Conservation (phyloP, 257 asterid species). For the Nicotiana otophora region DNA sequence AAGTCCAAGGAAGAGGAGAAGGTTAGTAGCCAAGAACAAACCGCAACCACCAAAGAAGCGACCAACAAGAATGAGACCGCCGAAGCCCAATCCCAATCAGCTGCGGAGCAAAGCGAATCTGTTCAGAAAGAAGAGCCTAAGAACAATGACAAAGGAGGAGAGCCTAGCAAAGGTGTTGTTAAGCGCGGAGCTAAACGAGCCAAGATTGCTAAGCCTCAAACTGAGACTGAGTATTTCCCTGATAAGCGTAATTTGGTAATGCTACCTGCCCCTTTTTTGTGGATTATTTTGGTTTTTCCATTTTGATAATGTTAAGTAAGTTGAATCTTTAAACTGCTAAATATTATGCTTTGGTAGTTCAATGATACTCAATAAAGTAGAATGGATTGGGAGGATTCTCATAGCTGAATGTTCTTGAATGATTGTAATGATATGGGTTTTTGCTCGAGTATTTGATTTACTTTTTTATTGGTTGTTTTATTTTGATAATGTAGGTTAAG, state of each 20-base stretch:
- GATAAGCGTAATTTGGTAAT: conserved; percentile 74
- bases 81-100: conserved; percentile 14
- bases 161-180: conserved; percentile 30
- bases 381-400: background rate
- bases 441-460: background rate
- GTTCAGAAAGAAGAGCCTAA: conserved; percentile 15
- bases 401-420: background rate
- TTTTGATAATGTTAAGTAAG: background rate
- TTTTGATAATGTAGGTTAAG: background rate
- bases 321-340: background rate
- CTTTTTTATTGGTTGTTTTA: background rate
- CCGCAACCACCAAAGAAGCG: conserved; percentile 6
- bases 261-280: background rate
- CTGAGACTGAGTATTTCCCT: conserved; percentile 59
- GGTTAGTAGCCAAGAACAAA: background rate
- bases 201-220: conserved; percentile 33
- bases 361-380: background rate
- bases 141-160: conserved; percentile 14
- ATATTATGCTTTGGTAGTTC: background rate
- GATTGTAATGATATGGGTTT: background rate
- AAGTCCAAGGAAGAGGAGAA: conserved; percentile 16
- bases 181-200: conserved; percentile 47
- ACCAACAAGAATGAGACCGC: conserved; percentile 8
- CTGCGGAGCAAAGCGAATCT: conserved; percentile 22
- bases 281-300: background rate